Evolutionary conservation across 2,329 filamentous ascomycete genomes (phyloP), one percentile per base, ranked within the genome.

Genomic region (Cladophialophora psammophila): DNA sequence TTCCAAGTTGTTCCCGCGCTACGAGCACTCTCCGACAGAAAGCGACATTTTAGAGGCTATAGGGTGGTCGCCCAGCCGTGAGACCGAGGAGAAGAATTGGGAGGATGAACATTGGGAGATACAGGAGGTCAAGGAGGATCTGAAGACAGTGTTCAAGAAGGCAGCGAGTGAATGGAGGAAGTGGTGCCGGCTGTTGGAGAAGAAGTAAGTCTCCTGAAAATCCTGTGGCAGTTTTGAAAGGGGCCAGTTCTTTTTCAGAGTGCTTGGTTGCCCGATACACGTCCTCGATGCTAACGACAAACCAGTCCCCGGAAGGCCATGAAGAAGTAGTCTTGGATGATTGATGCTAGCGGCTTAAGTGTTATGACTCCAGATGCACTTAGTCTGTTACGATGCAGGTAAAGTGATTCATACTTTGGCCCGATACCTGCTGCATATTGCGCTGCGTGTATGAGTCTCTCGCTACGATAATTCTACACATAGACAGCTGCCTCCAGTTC

Each of bases 91-190:
- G 45, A 76, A 66, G 71, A 81, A 78, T 61, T 82, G 74, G 79
- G 80, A 82, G 67, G 80, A 83, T 63, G 80, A 82, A 72, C 74
- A 77, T 67, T 83, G 80, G 78, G 80, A 80, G 72, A 68, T 75
- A 35, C 70, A 66, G 7, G 80, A 81, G 71, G 78, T 80, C 26
- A 80, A 78, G 71, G 78, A 80, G 12, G 79, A 81, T 74, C 71
- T 81, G 57, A 79, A 74, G 70, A 71, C 72, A 31, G 74, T 78
- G 1, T 75, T 81, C 72, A 67, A 71, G n/a, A 82, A 82, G 68
- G 80, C 74, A 1, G 78, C 78, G 8, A 74, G 66, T 53, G 80
- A 81, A 67, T 81, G 80, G 80, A 75, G 75, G 38, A 77, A 75
- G 60, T 81, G 78, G 78, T 77, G 74, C 63, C 76, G 75, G 65